A percentile compares a stretch with the other conserved stretches of the same genome.
Evolutionary conservation across 331 rosid genomes (phyloP).

Genomic region (Malus hybrid): DNA sequence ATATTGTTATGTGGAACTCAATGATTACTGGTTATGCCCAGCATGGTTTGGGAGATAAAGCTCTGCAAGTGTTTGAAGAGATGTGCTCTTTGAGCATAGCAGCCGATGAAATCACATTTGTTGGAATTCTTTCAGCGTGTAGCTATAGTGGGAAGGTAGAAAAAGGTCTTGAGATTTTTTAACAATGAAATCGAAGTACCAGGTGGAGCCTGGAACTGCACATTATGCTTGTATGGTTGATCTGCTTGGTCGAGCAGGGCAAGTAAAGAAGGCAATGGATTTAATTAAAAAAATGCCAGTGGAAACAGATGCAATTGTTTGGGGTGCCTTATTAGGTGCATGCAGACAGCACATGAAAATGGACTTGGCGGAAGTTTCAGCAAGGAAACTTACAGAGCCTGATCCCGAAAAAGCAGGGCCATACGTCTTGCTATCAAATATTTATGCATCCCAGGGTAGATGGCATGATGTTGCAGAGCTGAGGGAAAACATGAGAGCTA

Average conservation of each 20-base stretch:
- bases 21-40: slow-evolving; percentile 11
- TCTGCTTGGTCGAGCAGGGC: slow-evolving; percentile 43
- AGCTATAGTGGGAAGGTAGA: slow-evolving; percentile 42
- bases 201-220: slow-evolving; percentile 6
- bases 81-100: slow-evolving; percentile 5
- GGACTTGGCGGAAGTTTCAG: slow-evolving; percentile 28
- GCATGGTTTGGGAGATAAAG: slow-evolving; percentile 16
- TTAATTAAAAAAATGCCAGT: slow-evolving; percentile 34
- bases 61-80: slow-evolving; percentile 5
- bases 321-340: slow-evolving; percentile 54
- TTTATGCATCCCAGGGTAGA: slow-evolving; percentile 27
- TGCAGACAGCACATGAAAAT: slow-evolving; percentile 33
- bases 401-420: slow-evolving; percentile 6
- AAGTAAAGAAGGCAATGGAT: slow-evolving; percentile 23
- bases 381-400: slow-evolving; percentile 9
- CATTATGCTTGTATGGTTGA: slow-evolving; percentile 50
- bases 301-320: slow-evolving; percentile 30
- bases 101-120: slow-evolving; percentile 3
- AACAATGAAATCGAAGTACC: slow-evolving; percentile 13
- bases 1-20: slow-evolving; percentile 20
- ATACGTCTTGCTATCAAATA: slow-evolving; percentile 41
- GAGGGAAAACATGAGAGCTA: slow-evolving; percentile 23
- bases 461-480: slow-evolving; percentile 38
- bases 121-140: slow-evolving; percentile 29
- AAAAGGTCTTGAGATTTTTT: slow-evolving; percentile 22